These are phyloP conservation scores for Protostelium mycophagum DNA, from an alignment of 78 protist species.

Conservation along the genomic window DNA sequence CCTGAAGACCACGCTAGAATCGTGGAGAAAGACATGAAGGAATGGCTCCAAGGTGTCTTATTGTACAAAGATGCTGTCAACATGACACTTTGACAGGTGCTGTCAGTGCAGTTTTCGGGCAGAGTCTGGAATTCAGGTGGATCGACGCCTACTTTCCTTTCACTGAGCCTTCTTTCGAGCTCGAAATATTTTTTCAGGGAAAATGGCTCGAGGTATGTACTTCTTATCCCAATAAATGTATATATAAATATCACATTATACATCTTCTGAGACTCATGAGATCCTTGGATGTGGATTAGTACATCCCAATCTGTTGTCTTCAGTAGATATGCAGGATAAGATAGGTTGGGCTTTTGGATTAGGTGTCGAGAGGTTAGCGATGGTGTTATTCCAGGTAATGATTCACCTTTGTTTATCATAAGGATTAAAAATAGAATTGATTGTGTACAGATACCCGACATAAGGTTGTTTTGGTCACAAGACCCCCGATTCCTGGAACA, in stretches of 20 bases:
- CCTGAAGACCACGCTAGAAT: neutral
- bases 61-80: neutral
- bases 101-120: conserved; percentile 26
- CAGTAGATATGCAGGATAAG: conserved; percentile 9
- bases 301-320: conserved; percentile 51
- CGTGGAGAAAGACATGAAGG: conserved; percentile 37
- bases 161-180: conserved; percentile 83
- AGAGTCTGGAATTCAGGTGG: conserved; percentile 63
- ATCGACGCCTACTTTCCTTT: conserved; percentile 88
- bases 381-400: conserved; percentile 83
- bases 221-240: neutral
- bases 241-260: neutral
- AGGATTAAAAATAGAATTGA: no score
- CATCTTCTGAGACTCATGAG: conserved; percentile 2
- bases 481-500: conserved; percentile 81
- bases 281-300: conserved; percentile 84
- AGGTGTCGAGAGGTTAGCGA: conserved; percentile 93
- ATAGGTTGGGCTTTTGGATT: conserved; percentile 92
- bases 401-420: no score
- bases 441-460: conserved; percentile 89
- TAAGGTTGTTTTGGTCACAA: conserved; percentile 90
- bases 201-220: conserved; percentile 88
- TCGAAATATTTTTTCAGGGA: conserved; percentile 76
- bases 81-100: neutral
- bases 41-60: conserved; percentile 35